Evolutionary conservation across 192 early-diverging fungal species (phyloP), one percentile per base, ranked within the genome.

Genomic region (Phlyctochytrium arcticum): DNA sequence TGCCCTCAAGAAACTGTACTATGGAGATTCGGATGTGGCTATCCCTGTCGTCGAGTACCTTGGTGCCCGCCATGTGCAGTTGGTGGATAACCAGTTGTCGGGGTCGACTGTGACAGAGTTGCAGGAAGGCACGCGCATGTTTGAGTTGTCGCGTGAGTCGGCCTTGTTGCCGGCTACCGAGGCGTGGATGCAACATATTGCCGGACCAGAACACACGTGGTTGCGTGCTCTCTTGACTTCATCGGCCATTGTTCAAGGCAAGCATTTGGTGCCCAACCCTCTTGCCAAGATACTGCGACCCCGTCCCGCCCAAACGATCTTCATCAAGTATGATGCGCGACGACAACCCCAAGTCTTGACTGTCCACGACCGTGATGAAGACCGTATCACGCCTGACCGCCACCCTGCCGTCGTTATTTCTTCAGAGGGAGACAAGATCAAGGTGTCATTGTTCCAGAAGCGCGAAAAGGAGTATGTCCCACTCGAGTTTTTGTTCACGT

Each of bases 41-140:
- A 89, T 98, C 34, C 92, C 93, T 8, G 66, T 83, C 29, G 84
- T 89, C 57, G 92, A 95, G 64, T 93, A 88, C 69, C 74, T 94
- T 57, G 88, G 88, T 36, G 74, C 72, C 24, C 44, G 54, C 53
- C 36, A 55, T 24, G 62, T 70, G 42, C 66, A 48, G 4, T n/a
- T n/a, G n/a, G n/a, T n/a, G n/a, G n/a, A n/a, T n/a, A n/a, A n/a
- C n/a, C 59, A 86, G 60, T 71, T 81, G 9, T 27, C 31, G 15
- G 77, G 69, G 3, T 70, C 79, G 39, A 57, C 76, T 46, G 61
- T 75, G 34, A 77, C 80, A 6, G 48, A 69, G 8, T 62, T 82
- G 44, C 61, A 57, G 7, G 78, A 70, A 26, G 60, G 62, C 9
- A 55, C 68, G 2, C 65, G 70, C 29, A 83, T 89, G 76, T 79